Base-by-base conservation (phyloP, 2,329 filamentous ascomycete genomes). In the Didymella glomerata region DNA sequence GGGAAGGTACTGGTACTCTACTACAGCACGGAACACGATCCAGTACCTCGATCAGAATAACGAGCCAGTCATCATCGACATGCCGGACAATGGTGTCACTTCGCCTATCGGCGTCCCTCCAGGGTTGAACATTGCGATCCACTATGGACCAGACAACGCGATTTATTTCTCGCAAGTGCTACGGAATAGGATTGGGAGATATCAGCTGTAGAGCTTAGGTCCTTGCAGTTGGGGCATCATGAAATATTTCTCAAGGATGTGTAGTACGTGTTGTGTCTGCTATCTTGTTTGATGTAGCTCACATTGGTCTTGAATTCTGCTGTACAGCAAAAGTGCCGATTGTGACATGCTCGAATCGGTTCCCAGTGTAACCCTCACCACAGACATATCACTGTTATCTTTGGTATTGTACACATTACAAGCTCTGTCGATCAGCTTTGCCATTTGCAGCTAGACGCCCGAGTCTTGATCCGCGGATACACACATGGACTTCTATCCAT, bases 81-180 rank as follows among this genome's bases (percentile, higher is more conserved):
- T 63, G 54, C 57, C 61, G 1, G 61, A 61, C 16, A 61, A 52
- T 20, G 61, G 57, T 8, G 46, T 63, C 16, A 60, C 53, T 3
- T 60, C 46, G 30, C 30, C 30, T 3, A 13, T 32, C 13, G 30
- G 30, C 13, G 6, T 16, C 4, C 30, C 30, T 32, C 30, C 30
- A 32, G 30, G 30, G 3, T 32, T 32, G 30, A 32, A 14, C 14
- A 32, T 32, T 6, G 30, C 30, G 30, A 32, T 16, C 16, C 11
- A 32, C 30, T 14, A 32, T 10, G 30, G 30, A 32, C 30, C 30
- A 14, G 30, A 32, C 30, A 32, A 61, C 32, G 57, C 51, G 11
- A 63, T 63, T 5, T 63, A 63, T 18, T 63, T 63, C 14, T 59
- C 57, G 20, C 61, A 63, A 22, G 51, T 63, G 10, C 16, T 63